A percentile compares a stretch with the other conserved stretches of the same genome.
These are phyloP conservation scores for Coelastrella sp. DNA, from an alignment of 139 green algal genomes.

Conservation along the genomic window DNA sequence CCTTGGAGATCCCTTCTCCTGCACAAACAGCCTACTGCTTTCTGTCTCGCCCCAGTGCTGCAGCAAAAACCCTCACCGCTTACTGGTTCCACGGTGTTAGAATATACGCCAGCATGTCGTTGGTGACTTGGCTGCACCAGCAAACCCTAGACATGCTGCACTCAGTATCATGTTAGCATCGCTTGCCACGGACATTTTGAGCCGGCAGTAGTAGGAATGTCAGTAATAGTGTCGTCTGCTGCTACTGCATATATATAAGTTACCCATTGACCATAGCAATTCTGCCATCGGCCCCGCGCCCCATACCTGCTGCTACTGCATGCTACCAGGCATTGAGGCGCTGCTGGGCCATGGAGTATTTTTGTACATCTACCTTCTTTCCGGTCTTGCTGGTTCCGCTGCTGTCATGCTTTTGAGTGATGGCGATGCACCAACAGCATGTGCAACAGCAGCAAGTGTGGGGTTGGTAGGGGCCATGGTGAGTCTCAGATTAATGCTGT, in stretches of 20 bases:
- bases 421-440: background rate
- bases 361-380: constrained; percentile 40
- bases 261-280: no score
- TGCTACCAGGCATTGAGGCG: constrained; percentile 32
- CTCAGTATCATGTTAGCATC: no score
- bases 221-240: background rate
- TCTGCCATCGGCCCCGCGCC: no score
- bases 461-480: constrained; percentile 33
- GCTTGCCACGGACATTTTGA: no score
- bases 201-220: no score
- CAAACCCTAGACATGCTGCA: no score
- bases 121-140: no score
- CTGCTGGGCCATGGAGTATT: constrained; percentile 37
- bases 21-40: background rate
- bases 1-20: background rate
- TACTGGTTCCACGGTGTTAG: no score
- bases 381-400: background rate
- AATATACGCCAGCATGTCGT: no score
- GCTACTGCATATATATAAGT: background rate
- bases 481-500: background rate
- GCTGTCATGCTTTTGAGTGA: constrained; percentile 22
- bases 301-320: background rate
- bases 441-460: constrained; percentile 8
- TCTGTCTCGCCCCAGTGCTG: background rate
- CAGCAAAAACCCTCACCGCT: background rate